Conservation (phyloP, 306 rosid species). For the Castanospermum australe region DNA sequence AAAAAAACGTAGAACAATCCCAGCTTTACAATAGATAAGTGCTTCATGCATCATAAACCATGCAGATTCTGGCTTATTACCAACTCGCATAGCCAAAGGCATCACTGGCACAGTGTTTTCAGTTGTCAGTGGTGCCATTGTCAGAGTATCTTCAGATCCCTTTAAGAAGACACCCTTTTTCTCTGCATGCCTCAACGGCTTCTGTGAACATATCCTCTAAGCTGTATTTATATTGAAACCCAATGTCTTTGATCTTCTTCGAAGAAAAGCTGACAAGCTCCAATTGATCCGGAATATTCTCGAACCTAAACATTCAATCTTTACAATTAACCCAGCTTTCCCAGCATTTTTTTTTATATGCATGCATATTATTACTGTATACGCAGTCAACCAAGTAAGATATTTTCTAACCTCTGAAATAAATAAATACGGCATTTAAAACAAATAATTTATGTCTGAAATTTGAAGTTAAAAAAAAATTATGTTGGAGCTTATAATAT, state of each 20-base stretch:
- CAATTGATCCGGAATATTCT: slow-evolving; percentile 60
- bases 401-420: too few relatives aligned
- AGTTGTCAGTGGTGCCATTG: too few relatives aligned
- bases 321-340: not conserved
- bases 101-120: too few relatives aligned
- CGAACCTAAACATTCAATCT: slow-evolving; percentile 45
- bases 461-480: too few relatives aligned
- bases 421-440: too few relatives aligned
- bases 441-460: too few relatives aligned
- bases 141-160: slow-evolving; percentile 18
- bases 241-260: slow-evolving; percentile 58
- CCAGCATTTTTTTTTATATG: not conserved
- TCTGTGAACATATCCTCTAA: slow-evolving; percentile 70
- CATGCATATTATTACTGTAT: not conserved
- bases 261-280: slow-evolving; percentile 52
- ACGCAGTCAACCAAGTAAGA: not conserved
- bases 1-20: too few relatives aligned
- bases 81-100: too few relatives aligned
- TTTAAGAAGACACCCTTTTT: slow-evolving; percentile 50
- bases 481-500: too few relatives aligned
- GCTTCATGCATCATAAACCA: too few relatives aligned
- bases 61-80: too few relatives aligned
- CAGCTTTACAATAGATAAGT: too few relatives aligned
- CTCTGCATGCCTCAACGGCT: slow-evolving; percentile 60
- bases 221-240: slow-evolving; percentile 65